Conservation (phyloP, 164 flowering plant genomes). For the Vitis riparia region DNA sequence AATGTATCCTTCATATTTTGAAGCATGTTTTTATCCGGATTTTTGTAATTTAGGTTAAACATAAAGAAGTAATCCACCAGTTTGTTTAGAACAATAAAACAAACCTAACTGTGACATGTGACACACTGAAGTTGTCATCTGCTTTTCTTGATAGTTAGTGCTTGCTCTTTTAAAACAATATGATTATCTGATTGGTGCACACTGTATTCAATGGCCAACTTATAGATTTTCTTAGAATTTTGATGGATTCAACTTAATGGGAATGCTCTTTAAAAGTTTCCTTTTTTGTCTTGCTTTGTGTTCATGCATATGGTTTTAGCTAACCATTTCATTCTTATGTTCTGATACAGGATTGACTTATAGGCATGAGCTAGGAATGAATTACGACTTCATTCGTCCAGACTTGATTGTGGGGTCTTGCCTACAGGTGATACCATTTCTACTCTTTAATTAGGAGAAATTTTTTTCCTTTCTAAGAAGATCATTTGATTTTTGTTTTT, state of each 20-base stretch:
- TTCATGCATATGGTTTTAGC: not conserved
- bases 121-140: not conserved
- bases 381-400: constrained; percentile 86
- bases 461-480: not conserved
- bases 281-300: not conserved
- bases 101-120: not conserved
- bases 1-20: not conserved
- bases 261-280: not conserved
- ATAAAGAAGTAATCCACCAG: not conserved
- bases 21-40: not conserved
- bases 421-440: constrained; percentile 64
- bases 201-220: not conserved
- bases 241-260: not conserved
- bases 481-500: not conserved
- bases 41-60: not conserved
- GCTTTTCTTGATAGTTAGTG: not conserved
- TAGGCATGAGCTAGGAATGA: constrained; percentile 96
- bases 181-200: not conserved
- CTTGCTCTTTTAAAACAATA: not conserved
- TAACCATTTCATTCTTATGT: constrained; percentile 3
- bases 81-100: not conserved
- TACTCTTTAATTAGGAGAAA: not conserved
- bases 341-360: constrained; percentile 74
- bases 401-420: constrained; percentile 98
- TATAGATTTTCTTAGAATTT: not conserved